Conservation (phyloP, 768 basidiomycete genomes). For the Coprinellus micaceus region DNA sequence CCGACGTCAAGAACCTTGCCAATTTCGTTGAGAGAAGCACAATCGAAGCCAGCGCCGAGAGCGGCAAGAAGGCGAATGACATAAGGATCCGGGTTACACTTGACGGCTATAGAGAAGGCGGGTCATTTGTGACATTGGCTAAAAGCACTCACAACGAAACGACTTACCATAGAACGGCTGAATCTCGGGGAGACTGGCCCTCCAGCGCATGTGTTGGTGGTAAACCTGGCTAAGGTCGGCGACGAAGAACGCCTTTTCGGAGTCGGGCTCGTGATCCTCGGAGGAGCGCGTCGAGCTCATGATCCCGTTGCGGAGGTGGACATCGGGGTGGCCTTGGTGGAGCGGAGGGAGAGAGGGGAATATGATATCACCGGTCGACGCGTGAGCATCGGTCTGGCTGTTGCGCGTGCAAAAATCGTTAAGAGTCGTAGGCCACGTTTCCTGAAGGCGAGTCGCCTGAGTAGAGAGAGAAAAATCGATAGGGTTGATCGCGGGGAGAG, state of each 20-base stretch:
- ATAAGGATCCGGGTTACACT: slow-evolving; percentile 97
- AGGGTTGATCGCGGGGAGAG: slow-evolving; percentile 36
- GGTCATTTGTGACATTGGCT: slow-evolving; percentile 5
- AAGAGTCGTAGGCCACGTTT: neutral
- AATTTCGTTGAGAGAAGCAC: slow-evolving; percentile 94
- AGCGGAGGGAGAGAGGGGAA: slow-evolving; percentile 68
- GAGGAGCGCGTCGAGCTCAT: slow-evolving; percentile 56
- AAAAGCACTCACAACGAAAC: slow-evolving; percentile 7
- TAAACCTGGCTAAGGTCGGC: slow-evolving; percentile 90
- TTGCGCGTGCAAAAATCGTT: slow-evolving; percentile 13
- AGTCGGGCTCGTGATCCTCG: slow-evolving; percentile 56
- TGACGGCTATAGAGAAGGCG: slow-evolving; percentile 65
- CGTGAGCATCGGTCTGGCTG: slow-evolving; percentile 18
- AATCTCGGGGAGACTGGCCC: slow-evolving; percentile 70
- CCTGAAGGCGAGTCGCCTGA: neutral
- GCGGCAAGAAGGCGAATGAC: slow-evolving; percentile 87
- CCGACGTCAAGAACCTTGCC: slow-evolving; percentile 69
- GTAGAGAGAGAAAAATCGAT: slow-evolving; percentile 31
- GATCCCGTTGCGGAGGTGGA: slow-evolving; percentile 76
- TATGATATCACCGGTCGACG: slow-evolving; percentile 38
- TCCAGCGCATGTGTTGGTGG: slow-evolving; percentile 82
- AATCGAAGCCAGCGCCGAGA: slow-evolving; percentile 93
- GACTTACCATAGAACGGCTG: slow-evolving; percentile 88
- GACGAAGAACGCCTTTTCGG: slow-evolving; percentile 95
- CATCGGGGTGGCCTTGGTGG: slow-evolving; percentile 61